These are phyloP conservation scores for Penicillium sclerotigenum DNA, from an alignment of 2,329 filamentous ascomycete genomes.

Conservation along the genomic window DNA sequence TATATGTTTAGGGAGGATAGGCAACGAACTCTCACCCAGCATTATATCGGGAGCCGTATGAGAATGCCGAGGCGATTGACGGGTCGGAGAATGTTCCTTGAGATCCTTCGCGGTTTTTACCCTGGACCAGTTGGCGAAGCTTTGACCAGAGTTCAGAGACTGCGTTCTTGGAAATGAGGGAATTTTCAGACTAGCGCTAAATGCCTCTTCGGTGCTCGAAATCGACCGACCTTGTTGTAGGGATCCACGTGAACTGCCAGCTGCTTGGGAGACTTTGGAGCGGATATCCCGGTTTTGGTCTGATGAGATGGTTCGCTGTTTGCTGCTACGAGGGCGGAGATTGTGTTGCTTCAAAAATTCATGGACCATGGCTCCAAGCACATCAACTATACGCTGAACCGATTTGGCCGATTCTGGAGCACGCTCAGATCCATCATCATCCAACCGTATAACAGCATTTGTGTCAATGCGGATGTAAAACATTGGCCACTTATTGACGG, in stretches of 20 bases:
- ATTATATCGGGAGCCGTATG: not conserved
- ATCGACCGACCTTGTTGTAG: not conserved
- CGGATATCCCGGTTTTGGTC: constrained; percentile 1
- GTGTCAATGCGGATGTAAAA: constrained; percentile 71
- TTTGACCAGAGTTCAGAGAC: constrained; percentile 9
- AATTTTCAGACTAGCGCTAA: constrained; percentile 28
- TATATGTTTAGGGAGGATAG: not conserved
- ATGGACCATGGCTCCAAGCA: constrained; percentile 66
- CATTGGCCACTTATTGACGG: constrained; percentile 81
- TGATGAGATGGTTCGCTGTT: constrained; percentile 14
- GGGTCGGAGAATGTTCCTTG: not conserved
- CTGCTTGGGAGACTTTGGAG: not conserved
- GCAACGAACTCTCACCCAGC: not conserved
- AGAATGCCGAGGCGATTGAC: not conserved
- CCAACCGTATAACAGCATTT: constrained; percentile 39
- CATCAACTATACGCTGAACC: constrained; percentile 57
- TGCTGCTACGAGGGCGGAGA: constrained; percentile 55
- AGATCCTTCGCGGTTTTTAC: constrained; percentile 37
- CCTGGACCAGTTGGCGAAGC: constrained; percentile 42
- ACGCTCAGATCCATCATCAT: constrained; percentile 40
- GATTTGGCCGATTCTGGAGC: constrained; percentile 38
- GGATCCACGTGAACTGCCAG: not conserved
- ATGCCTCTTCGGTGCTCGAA: constrained; percentile 25
- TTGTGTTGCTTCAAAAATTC: constrained; percentile 74
- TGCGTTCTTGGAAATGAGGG: constrained; percentile 25